Base-by-base conservation (phyloP, 306 rosid species). In the Inga oerstediana region DNA sequence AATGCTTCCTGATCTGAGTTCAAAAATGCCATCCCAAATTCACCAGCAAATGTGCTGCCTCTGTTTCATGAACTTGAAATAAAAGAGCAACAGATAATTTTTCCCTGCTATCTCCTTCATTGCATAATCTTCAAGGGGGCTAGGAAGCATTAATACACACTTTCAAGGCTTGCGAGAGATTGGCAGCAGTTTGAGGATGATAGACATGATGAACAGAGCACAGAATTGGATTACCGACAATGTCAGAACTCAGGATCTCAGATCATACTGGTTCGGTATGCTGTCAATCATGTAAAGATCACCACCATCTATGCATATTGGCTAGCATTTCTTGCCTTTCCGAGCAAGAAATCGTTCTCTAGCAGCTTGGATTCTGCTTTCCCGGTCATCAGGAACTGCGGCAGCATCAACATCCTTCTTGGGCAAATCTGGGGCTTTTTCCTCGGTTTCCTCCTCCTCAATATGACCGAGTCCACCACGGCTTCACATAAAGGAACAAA, bases 271-370 rank as follows among this genome's bases (percentile, higher is more conserved):
- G 84, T 16, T 72, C 75, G 10, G 32, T 17, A 27, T 62, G n/a
- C 71, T 14, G 76, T 65, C 58, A 59, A 15, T 46, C 82, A 74
- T 49, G 78, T 70, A 61, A 35, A 62, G 20, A 79, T 64, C 43
- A 65, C 77, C 79, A 66, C 75, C 75, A 34, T 74, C 83, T 35
- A 52, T 69, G 49, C 76, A 78, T 56, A 74, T 75, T 32, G 66
- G 51, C 5, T 67, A 83, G 92, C 86, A 91, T 84, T 96, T 92
- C 46, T 86, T 91, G 82, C 62, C 93, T 91, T 88, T 92, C 15
- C 96, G 93, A 81, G 96, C 97, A 85, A 88, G 92, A 85, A 91
- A 91, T 74, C 98, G 91, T 89, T 93, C 98, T 85, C 98, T 80
- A 77, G 96, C 98, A 44, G 97, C 98, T 85, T 84, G 91, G 86